These are phyloP conservation scores for Euphorbia celastroides DNA, from an alignment of 441 rosid species.

Conservation along the genomic window DNA sequence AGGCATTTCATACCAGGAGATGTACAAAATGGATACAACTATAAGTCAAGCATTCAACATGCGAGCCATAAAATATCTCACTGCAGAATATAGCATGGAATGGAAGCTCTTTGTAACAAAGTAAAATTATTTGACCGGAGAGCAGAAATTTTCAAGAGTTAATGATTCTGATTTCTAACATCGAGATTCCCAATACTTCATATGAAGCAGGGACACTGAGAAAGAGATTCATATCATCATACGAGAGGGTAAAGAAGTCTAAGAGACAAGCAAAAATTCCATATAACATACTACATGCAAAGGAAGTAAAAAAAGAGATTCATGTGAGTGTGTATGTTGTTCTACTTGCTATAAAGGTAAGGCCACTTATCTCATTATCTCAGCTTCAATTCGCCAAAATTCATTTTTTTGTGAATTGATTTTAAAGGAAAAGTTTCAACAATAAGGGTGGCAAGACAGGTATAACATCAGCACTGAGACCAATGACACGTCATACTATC, in stretches of 20 bases:
- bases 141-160: background rate
- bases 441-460: background rate
- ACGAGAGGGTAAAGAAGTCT: background rate
- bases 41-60: background rate
- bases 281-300: background rate
- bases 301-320: background rate
- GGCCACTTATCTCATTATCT: background rate
- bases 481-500: background rate
- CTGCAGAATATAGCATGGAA: background rate
- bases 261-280: background rate
- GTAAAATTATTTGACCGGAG: background rate
- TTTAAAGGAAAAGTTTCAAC: background rate
- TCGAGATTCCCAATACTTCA: background rate
- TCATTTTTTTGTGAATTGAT: background rate
- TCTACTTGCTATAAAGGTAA: background rate
- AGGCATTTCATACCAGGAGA: background rate
- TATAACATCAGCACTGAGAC: background rate
- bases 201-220: background rate
- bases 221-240: background rate
- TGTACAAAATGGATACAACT: constrained; percentile 8
- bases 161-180: background rate
- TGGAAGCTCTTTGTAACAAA: background rate
- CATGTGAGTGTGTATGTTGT: background rate
- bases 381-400: background rate
- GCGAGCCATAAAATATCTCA: background rate